Conservation (phyloP, 257 asterid genomes). For the Marsdenia floribunda region DNA sequence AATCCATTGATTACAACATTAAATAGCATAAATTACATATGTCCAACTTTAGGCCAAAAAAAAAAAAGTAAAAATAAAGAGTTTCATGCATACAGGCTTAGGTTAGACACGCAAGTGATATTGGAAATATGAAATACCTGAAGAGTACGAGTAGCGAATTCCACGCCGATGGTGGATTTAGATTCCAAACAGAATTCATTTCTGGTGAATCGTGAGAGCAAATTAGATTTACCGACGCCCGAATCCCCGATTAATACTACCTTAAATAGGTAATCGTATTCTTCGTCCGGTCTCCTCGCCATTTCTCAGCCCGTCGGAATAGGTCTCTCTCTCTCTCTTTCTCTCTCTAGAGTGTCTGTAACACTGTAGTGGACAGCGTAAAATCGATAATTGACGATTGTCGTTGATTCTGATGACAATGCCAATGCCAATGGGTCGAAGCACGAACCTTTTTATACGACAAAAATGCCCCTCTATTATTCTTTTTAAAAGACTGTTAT, state of each 20-base stretch:
- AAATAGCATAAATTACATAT: background rate
- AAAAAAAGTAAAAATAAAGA: background rate
- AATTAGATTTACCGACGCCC: slow-evolving; percentile 40
- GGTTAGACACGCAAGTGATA: background rate
- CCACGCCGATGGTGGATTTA: slow-evolving; percentile 53
- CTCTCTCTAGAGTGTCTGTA: background rate
- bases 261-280: slow-evolving; percentile 46
- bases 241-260: slow-evolving; percentile 49
- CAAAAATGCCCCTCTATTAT: slow-evolving; percentile 21
- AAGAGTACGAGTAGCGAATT: slow-evolving; percentile 50
- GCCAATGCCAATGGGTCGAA: background rate
- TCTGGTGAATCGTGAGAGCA: slow-evolving; percentile 46
- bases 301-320: slow-evolving; percentile 22
- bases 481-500: background rate
- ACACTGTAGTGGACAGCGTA: background rate
- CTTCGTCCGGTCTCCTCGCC: slow-evolving; percentile 55
- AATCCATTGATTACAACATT: background rate
- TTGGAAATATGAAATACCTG: slow-evolving; percentile 14
- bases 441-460: slow-evolving; percentile 10
- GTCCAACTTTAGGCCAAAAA: background rate
- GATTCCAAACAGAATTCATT: slow-evolving; percentile 45
- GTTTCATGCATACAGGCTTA: background rate
- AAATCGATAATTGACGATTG: background rate
- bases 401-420: slow-evolving; percentile 19
- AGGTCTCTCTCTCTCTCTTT: slow-evolving; percentile 3